Evolutionary conservation across 2,329 filamentous ascomycete genomes (phyloP).

Genomic region (Trichoderma asperellum): DNA sequence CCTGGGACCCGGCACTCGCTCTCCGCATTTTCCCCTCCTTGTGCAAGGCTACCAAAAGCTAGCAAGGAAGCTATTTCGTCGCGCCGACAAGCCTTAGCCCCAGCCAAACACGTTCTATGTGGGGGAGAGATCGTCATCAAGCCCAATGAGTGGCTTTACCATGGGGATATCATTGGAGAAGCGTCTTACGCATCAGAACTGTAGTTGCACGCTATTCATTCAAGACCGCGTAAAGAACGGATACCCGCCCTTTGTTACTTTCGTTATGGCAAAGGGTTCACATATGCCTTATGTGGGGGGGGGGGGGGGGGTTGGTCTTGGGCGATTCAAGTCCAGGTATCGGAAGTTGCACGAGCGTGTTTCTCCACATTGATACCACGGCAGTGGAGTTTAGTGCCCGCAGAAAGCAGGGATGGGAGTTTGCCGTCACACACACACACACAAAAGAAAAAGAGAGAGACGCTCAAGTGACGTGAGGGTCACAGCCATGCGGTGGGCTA

Average conservation of each 20-base stretch:
- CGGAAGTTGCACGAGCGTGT: conserved; percentile 17
- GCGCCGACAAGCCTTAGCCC: not conserved
- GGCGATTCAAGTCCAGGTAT: not conserved
- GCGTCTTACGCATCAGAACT: conserved; percentile 5
- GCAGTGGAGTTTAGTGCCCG: conserved; percentile 14
- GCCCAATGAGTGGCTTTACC: conserved; percentile 6
- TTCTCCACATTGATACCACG: conserved; percentile 18
- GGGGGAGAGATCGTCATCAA: conserved; percentile 17
- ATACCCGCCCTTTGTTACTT: not conserved
- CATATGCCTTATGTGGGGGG: conserved; percentile 20
- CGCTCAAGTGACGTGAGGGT: conserved; percentile 13
- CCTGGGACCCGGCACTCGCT: conserved; percentile 14
- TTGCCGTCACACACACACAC: not conserved
- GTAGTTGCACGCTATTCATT: not conserved
- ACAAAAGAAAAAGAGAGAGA: not conserved
- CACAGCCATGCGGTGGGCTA: conserved; percentile 16
- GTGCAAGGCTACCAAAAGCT: conserved; percentile 2
- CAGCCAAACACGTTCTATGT: conserved; percentile 19
- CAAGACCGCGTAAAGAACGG: conserved; percentile 2
- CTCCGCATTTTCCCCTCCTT: conserved; percentile 15
- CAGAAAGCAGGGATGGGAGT: conserved; percentile 2
- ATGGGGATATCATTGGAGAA: conserved; percentile 11
- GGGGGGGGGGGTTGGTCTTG: no score
- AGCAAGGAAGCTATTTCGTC: conserved; percentile 9
- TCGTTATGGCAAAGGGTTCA: not conserved